Conservation (phyloP, 2,329 filamentous ascomycete genomes). For the Colletotrichum sp. region DNA sequence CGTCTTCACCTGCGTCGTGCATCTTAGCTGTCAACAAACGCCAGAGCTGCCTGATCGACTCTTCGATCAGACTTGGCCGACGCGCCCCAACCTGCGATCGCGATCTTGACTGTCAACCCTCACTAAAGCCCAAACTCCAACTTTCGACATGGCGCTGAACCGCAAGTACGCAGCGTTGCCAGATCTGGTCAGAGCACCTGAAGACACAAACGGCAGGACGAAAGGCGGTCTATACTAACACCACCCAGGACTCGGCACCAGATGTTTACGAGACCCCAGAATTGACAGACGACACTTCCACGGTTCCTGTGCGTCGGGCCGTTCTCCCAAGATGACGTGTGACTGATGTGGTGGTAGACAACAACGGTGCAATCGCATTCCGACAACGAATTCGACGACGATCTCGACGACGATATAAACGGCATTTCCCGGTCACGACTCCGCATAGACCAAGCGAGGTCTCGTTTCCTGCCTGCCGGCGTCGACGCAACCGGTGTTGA, state of each 20-base stretch:
- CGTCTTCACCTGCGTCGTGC: neutral
- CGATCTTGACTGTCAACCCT: neutral
- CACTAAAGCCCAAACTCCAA: neutral
- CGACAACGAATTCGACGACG: slow-evolving; percentile 67
- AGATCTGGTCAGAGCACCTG: slow-evolving; percentile 63
- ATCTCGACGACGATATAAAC: slow-evolving; percentile 65
- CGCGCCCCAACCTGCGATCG: neutral
- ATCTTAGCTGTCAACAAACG: neutral
- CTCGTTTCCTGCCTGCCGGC: slow-evolving; percentile 75
- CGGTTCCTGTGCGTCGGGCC: slow-evolving; percentile 72
- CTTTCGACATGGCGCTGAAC: slow-evolving; percentile 68
- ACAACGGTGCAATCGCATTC: slow-evolving; percentile 61
- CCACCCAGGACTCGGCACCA: slow-evolving; percentile 80
- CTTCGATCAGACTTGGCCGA: neutral
- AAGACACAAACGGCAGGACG: neutral
- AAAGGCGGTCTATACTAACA: slow-evolving; percentile 15
- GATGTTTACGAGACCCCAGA: slow-evolving; percentile 98
- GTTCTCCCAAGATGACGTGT: neutral
- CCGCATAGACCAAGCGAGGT: slow-evolving; percentile 79
- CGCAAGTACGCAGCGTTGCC: slow-evolving; percentile 84
- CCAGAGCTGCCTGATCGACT: neutral
- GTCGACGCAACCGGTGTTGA: slow-evolving; percentile 82
- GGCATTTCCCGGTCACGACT: slow-evolving; percentile 80
- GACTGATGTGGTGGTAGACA: slow-evolving; percentile 46
- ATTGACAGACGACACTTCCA: slow-evolving; percentile 87